Percentiles rank a stretch among this genome's conserved stretches.
phyloP scores from a whole-genome alignment of 805 yeast species.

The Pichia insulana region DNA sequence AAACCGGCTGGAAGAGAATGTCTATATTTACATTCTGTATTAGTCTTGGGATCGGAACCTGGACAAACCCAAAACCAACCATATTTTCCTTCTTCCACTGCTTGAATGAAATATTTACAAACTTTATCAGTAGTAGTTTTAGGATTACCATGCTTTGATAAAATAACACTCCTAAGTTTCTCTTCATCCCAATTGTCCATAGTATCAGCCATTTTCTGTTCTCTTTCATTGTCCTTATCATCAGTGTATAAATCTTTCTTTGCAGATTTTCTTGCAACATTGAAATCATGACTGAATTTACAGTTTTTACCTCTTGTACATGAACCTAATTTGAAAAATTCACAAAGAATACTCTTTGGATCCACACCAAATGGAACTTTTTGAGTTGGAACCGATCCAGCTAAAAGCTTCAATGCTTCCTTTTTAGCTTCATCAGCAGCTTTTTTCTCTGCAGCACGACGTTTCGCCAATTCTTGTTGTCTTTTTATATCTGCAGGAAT shows the following conservation, averaged over 20 bases:
- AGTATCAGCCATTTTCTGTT: constrained; percentile 62
- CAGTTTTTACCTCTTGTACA: constrained; percentile 82
- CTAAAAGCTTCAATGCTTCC: constrained; percentile 76
- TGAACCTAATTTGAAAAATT: constrained; percentile 71
- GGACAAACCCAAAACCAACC: constrained; percentile 99
- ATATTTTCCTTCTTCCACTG: constrained; percentile 93
- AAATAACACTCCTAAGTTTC: constrained; percentile 75
- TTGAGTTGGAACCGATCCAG: constrained; percentile 57
- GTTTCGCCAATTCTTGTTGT: constrained; percentile 45
- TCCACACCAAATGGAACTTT: constrained; percentile 96
- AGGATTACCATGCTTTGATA: constrained; percentile 90
- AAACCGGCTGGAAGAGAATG: constrained; percentile 97
- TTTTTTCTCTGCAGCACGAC: constrained; percentile 78
- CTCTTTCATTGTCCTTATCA: constrained; percentile 46
- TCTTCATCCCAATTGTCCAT: constrained; percentile 98
- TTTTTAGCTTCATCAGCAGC: constrained; percentile 84
- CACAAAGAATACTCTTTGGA: constrained; percentile 89
- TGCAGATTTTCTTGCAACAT: constrained; percentile 75
- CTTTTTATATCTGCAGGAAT: constrained; percentile 36
- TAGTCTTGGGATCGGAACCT: constrained; percentile 60
- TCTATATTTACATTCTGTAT: constrained; percentile 72
- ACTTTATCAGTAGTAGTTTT: constrained; percentile 90
- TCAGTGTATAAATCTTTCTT: constrained; percentile 93
- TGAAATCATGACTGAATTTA: constrained; percentile 87
- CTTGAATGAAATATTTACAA: constrained; percentile 90